Evolutionary conservation across 2,329 filamentous ascomycete species (phyloP).

Genomic region (Fusarium sublunatum): DNA sequence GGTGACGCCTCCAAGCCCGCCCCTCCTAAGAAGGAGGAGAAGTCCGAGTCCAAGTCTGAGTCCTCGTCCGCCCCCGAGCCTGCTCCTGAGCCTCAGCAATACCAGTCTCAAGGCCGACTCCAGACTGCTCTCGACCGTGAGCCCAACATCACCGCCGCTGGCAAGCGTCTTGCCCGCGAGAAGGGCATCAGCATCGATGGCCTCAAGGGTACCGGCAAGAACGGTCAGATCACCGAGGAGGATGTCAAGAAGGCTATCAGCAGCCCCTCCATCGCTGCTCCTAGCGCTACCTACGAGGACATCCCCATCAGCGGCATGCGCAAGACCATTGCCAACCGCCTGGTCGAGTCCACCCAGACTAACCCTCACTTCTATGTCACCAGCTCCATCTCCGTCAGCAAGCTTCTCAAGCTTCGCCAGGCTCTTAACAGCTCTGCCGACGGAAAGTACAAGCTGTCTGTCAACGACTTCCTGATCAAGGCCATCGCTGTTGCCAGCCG

Average conservation of each 20-base stretch:
- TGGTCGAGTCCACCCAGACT: conserved; percentile 86
- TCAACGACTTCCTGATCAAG: conserved; percentile 99
- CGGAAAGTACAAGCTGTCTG: conserved; percentile 98
- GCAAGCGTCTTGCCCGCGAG: conserved; percentile 85
- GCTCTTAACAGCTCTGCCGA: conserved; percentile 89
- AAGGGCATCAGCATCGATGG: conserved; percentile 80
- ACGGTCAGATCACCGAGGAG: conserved; percentile 88
- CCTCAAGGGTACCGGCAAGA: conserved; percentile 88
- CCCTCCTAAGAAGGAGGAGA: conserved; percentile 73
- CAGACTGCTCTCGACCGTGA: conserved; percentile 87
- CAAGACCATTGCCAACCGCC: conserved; percentile 94
- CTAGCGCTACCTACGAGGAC: conserved; percentile 81
- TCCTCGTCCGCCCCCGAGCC: conserved; percentile 60
- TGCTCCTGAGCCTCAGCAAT: conserved; percentile 72
- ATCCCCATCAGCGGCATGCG: conserved; percentile 90
- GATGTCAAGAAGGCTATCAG: conserved; percentile 90
- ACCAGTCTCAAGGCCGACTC: conserved; percentile 79
- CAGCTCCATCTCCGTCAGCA: conserved; percentile 88
- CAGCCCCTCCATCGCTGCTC: conserved; percentile 62
- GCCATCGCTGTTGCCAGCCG: conserved; percentile 87
- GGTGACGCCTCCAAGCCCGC: conserved; percentile 74
- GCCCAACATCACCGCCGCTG: conserved; percentile 76
- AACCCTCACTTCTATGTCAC: conserved; percentile 99
- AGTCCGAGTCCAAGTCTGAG: conserved; percentile 69
- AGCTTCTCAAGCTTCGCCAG: conserved; percentile 95